Evolutionary conservation across 495 filamentous ascomycete species (phyloP), one percentile per base, ranked within the genome.

Genomic region (Daldinia decipiens): DNA sequence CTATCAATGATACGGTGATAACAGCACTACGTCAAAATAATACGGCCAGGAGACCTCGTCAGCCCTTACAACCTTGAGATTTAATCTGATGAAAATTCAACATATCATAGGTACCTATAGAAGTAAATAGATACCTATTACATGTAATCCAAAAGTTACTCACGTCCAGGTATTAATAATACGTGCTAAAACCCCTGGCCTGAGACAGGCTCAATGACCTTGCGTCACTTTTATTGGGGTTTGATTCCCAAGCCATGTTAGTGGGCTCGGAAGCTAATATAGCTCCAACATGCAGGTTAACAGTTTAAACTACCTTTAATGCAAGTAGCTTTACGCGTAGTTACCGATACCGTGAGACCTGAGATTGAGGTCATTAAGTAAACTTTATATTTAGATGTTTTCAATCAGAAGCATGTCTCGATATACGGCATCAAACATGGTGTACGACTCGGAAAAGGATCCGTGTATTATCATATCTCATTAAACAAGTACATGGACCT

Each of bases 201-300:
- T 53, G 55, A 62, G 62, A 67, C 59, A 63, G 61, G 31, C 43
- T 62, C 43, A 61, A 72, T 55, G 56, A 51, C 31, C 64, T 52
- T 65, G 65, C 55, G 60, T 65, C 65, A 61, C 47, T 64, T 59
- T 62, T 26, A 51, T 64, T 64, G 29, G 9, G 34, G 17, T 43
- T n/a, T 45, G 60, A 36, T 54, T 54, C 65, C 70, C 24, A 72
- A 72, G 56, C 43, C 56, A 39, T 45, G 47, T 38, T 72, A 68
- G 64, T 47, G 26, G 31, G 24, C 60, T 53, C 69, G 60, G 69
- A 64, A 72, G 45, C 69, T 72, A 72, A 58, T 61, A 54, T 63
- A 67, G 59, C 19, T 67, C 54, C 45, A 27, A 17, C 54, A 11
- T 40, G 39, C 39, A 17, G n/a, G 17, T 36, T 34, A 12, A 12